These are phyloP conservation scores for Adenanthera pavonina DNA, from an alignment of 306 rosid species.

Conservation along the genomic window DNA sequence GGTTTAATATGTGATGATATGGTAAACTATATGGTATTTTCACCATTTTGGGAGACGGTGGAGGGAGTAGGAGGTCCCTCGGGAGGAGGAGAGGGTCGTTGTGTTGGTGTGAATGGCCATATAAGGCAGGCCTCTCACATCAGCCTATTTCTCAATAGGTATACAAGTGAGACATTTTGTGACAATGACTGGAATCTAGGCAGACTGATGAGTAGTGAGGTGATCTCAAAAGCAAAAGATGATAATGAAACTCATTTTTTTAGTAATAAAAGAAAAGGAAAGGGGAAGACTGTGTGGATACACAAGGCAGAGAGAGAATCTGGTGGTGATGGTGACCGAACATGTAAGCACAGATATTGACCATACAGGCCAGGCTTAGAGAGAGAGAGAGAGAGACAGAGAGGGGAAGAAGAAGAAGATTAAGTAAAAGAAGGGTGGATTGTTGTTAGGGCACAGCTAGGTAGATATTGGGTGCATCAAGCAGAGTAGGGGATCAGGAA, in stretches of 20 bases:
- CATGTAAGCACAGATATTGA: constrained; percentile 69
- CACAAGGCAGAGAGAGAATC: constrained; percentile 50
- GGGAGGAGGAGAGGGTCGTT: neutral
- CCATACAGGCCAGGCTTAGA: constrained; percentile 48
- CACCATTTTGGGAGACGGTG: constrained; percentile 37
- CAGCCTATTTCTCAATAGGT: neutral
- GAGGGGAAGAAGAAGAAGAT: neutral
- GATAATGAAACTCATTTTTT: neutral
- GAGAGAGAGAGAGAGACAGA: constrained; percentile 28
- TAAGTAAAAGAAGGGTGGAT: neutral
- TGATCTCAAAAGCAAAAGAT: neutral
- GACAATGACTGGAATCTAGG: constrained; percentile 37
- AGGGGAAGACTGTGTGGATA: neutral
- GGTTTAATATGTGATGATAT: neutral
- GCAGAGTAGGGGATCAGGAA: neutral
- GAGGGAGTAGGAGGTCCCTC: neutral
- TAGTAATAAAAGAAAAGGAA: neutral
- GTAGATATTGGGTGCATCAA: neutral
- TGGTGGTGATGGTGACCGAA: constrained; percentile 67
- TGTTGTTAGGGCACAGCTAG: constrained; percentile 29
- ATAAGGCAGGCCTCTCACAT: neutral
- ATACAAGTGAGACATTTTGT: constrained; percentile 7
- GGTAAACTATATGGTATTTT: neutral
- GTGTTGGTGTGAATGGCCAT: neutral
- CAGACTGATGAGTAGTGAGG: neutral